Conservation (phyloP, 2,329 filamentous ascomycete genomes). For the Neofusicoccum kwambonambiense region DNA sequence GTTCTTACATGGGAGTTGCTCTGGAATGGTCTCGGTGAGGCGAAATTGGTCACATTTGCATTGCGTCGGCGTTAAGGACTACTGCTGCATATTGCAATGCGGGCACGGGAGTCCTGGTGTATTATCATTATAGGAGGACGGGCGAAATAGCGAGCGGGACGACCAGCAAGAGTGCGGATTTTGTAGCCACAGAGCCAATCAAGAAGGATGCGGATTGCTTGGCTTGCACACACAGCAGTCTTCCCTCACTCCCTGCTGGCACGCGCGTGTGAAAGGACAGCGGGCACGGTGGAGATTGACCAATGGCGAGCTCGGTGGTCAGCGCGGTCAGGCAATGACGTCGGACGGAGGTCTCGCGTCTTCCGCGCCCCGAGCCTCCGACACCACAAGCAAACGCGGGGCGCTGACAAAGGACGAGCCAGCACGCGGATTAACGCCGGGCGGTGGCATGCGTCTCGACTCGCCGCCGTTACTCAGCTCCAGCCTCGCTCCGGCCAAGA, state of each 20-base stretch:
- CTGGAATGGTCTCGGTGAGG: not conserved
- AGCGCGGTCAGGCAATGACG: not conserved
- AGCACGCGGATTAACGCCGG: too few species aligned
- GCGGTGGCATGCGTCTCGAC: too few species aligned
- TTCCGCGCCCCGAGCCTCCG: not conserved
- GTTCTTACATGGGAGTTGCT: not conserved
- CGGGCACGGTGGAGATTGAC: not conserved
- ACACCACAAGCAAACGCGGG: not conserved
- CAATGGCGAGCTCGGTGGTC: not conserved
- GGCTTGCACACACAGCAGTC: too few species aligned
- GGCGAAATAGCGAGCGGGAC: too few species aligned
- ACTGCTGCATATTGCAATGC: not conserved
- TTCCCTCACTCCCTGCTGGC: too few species aligned
- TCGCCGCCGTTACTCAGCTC: too few species aligned
- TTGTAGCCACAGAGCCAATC: too few species aligned
- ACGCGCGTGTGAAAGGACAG: too few species aligned
- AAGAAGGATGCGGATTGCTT: too few species aligned
- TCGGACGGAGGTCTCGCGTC: not conserved
- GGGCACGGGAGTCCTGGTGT: not conserved
- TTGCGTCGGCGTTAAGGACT: conserved; percentile 14
- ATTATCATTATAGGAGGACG: not conserved
- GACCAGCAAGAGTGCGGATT: too few species aligned
- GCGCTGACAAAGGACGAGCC: not conserved
- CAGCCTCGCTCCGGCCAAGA: too few species aligned
- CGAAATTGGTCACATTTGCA: conserved; percentile 1